phyloP scores from a whole-genome alignment of 768 basidiomycete species.

The Kwoniella europaea region DNA sequence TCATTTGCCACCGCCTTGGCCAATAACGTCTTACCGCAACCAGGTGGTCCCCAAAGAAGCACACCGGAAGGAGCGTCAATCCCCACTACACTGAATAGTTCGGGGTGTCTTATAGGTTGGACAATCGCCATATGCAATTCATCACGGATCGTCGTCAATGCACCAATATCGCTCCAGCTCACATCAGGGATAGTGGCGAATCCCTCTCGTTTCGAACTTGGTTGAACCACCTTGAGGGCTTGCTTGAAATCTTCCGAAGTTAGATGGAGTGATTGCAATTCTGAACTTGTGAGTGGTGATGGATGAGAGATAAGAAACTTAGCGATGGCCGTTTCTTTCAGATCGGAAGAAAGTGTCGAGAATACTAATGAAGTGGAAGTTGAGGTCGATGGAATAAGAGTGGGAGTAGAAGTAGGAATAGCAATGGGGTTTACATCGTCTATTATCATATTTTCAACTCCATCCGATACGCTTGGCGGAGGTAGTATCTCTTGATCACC shows the following conservation, averaged over 20 bases:
- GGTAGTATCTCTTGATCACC: constrained; percentile 39
- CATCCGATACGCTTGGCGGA: constrained; percentile 17
- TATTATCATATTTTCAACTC: constrained; percentile 50
- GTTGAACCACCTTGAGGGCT: constrained; percentile 88
- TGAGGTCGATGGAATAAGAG: constrained; percentile 19
- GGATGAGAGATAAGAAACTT: constrained; percentile 89
- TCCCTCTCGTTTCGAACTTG: constrained; percentile 95
- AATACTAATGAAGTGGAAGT: constrained; percentile 36
- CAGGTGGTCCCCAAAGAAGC: constrained; percentile 97
- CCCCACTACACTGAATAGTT: constrained; percentile 84
- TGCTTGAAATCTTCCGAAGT: constrained; percentile 76
- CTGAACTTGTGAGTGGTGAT: constrained; percentile 72
- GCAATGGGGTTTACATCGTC: constrained; percentile 42
- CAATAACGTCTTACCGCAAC: constrained; percentile 96
- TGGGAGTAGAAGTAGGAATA: constrained; percentile 5
- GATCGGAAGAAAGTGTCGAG: constrained; percentile 62
- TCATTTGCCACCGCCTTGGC: constrained; percentile 99
- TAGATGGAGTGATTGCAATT: constrained; percentile 81
- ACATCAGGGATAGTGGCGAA: constrained; percentile 97
- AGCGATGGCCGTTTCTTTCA: constrained; percentile 70
- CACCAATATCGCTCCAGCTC: constrained; percentile 92
- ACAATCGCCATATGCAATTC: constrained; percentile 98
- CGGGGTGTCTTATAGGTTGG: constrained; percentile 87
- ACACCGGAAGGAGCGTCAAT: constrained; percentile 92
- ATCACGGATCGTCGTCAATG: constrained; percentile 80